Conservation (phyloP, 202 grass and related monocot species). For the Panicum virgatum region DNA sequence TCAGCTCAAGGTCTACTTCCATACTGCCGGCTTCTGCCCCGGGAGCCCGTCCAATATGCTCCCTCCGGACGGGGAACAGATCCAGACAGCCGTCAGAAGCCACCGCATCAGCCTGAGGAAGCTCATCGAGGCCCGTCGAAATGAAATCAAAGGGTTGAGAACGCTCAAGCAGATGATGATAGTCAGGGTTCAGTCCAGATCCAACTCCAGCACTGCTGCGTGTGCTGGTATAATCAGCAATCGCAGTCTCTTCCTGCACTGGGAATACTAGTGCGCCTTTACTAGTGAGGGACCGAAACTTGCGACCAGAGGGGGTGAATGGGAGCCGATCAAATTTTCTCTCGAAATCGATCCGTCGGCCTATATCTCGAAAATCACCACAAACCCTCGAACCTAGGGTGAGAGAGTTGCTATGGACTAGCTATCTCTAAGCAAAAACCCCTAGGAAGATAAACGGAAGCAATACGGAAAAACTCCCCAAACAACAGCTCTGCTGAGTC, state of each 20-base stretch:
- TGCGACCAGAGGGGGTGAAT: no score
- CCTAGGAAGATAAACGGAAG: no score
- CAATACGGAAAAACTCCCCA: no score
- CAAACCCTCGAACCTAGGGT: no score
- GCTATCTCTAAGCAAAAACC: no score
- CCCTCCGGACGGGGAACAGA: constrained; percentile 48
- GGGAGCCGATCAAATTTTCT: no score
- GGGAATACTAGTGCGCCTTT: constrained; percentile 31
- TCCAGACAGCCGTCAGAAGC: constrained; percentile 47
- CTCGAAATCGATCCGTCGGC: no score
- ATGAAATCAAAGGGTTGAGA: constrained; percentile 13
- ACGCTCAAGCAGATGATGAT: neutral
- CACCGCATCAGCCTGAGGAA: neutral
- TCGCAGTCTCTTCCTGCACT: neutral
- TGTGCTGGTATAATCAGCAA: neutral
- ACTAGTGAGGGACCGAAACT: no score
- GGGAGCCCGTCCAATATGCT: constrained; percentile 35
- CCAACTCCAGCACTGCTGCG: neutral
- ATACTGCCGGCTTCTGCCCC: neutral
- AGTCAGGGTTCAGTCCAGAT: neutral
- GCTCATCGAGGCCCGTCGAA: neutral
- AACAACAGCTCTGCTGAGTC: no score
- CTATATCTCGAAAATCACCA: no score
- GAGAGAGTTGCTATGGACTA: no score
- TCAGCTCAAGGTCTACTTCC: constrained; percentile 47